Evolutionary conservation across 1,139 yeast genomes (phyloP).

Genomic region (Debaryomyces sp.): DNA sequence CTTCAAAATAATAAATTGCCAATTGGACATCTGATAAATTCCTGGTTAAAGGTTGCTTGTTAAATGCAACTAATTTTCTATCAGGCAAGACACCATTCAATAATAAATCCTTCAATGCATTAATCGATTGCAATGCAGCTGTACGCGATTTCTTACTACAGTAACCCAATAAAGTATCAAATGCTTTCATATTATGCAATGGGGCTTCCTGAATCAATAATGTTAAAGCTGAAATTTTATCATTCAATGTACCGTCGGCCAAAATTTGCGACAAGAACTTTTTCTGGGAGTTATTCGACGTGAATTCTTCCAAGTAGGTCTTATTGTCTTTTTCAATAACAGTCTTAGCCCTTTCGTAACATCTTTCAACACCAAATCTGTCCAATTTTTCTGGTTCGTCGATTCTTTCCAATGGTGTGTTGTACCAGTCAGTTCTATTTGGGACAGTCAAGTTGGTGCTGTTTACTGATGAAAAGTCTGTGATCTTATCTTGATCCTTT

Average conservation of each 20-base stretch:
- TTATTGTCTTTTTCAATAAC: constrained; percentile 73
- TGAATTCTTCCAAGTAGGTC: constrained; percentile 72
- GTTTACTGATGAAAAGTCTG: constrained; percentile 56
- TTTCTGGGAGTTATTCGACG: constrained; percentile 80
- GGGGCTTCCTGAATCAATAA: constrained; percentile 95
- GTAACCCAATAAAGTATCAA: constrained; percentile 74
- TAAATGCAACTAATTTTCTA: constrained; percentile 78
- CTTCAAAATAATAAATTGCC: constrained; percentile 85
- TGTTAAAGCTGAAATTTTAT: constrained; percentile 93
- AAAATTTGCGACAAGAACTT: constrained; percentile 88
- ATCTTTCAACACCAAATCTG: constrained; percentile 54
- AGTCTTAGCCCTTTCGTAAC: constrained; percentile 67
- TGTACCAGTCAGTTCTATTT: constrained; percentile 78
- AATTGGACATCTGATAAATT: constrained; percentile 54
- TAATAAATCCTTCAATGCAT: constrained; percentile 86
- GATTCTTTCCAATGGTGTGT: constrained; percentile 35
- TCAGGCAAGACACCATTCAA: constrained; percentile 81
- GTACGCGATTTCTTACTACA: constrained; percentile 93
- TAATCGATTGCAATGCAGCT: constrained; percentile 88
- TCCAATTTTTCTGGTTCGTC: constrained; percentile 46
- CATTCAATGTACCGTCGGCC: constrained; percentile 91
- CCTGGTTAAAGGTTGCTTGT: constrained; percentile 68
- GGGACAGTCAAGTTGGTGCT: constrained; percentile 62
- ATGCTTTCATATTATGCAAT: constrained; percentile 79
- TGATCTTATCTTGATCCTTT: constrained; percentile 44